A percentile compares a stretch with the other conserved stretches of the same genome.
phyloP scores from a whole-genome alignment of 169 alveolate genomes.

The Eimeria maxima region DNA sequence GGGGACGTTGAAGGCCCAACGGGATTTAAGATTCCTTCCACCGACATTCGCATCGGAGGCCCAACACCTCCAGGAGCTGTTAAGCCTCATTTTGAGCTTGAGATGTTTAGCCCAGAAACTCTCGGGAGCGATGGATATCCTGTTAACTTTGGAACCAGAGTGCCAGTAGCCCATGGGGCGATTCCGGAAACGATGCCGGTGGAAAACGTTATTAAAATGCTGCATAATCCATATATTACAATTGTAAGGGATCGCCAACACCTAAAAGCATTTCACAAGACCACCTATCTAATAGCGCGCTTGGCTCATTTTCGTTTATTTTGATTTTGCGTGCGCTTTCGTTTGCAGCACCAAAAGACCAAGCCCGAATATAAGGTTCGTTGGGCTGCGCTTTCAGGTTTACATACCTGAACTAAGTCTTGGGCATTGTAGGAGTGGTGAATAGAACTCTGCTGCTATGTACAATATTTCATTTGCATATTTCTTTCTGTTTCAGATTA shows the following conservation, averaged over 20 bases:
- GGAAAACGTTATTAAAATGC: conserved; percentile 55
- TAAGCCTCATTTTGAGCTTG: conserved; percentile 34
- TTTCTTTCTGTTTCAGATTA: conserved; percentile 13
- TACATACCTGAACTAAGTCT: background rate
- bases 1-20: conserved; percentile 29
- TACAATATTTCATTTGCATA: background rate
- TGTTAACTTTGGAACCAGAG: conserved; percentile 16
- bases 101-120: conserved; percentile 55
- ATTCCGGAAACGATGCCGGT: conserved; percentile 57
- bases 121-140: conserved; percentile 41
- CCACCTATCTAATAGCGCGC: background rate
- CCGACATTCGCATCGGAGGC: conserved; percentile 62
- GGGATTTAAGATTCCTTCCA: conserved; percentile 36
- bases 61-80: conserved; percentile 66
- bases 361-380: conserved; percentile 27
- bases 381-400: background rate
- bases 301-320: background rate
- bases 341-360: conserved; percentile 51
- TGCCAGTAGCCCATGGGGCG: conserved; percentile 54
- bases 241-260: background rate
- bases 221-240: conserved; percentile 34
- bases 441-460: background rate
- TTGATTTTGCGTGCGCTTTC: background rate
- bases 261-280: background rate
- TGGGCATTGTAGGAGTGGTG: background rate